These are phyloP conservation scores for Komagataella kurtzmanii DNA, from an alignment of 805 yeast genomes.

Conservation along the genomic window DNA sequence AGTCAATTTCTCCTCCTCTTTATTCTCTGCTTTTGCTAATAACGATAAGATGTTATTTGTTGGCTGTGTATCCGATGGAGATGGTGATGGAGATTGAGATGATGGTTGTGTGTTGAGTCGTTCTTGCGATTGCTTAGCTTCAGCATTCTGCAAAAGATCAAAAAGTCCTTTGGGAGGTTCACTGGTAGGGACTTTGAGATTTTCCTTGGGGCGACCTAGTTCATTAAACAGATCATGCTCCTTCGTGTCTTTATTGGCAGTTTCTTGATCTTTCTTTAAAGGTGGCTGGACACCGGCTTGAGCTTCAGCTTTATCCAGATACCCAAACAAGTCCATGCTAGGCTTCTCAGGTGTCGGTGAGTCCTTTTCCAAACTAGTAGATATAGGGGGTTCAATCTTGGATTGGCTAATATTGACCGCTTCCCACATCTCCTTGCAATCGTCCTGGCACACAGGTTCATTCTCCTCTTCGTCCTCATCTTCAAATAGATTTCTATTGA, in stretches of 20 bases:
- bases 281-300: neutral
- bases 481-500: conserved; percentile 21
- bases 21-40: neutral
- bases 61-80: neutral
- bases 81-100: neutral
- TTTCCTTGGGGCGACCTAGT: neutral
- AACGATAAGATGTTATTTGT: neutral
- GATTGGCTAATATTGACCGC: neutral
- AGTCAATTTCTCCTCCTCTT: neutral
- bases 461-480: conserved; percentile 9
- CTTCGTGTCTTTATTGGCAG: neutral
- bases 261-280: neutral
- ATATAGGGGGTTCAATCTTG: neutral
- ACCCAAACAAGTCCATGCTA: neutral
- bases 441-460: conserved; percentile 3
- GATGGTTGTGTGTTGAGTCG: neutral
- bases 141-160: neutral
- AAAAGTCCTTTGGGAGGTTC: neutral
- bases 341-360: neutral
- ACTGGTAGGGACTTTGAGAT: neutral
- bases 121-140: neutral
- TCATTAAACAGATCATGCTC: neutral
- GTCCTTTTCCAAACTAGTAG: neutral
- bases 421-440: conserved; percentile 1
- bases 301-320: conserved; percentile 1